Base-by-base conservation (phyloP, 2,329 filamentous ascomycete genomes). In the Apiospora hydei region DNA sequence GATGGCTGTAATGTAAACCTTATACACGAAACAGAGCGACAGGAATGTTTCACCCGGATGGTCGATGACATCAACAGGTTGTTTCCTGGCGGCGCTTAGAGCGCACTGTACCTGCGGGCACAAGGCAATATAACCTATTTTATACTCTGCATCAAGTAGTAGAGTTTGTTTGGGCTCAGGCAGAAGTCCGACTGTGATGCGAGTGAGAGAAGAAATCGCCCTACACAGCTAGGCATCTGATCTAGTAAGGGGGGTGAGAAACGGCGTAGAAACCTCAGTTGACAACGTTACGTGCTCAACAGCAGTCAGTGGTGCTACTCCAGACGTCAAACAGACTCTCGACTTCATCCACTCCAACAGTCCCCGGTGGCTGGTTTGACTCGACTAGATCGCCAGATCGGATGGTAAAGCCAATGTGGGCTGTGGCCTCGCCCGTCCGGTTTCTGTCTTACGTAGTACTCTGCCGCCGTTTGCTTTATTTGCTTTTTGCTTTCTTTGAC, bases 341-440 rank as follows among this genome's bases (percentile, higher is more conserved):
- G 51, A 34, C 24, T 18, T 46, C 44, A 46, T 16, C 44, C 16
- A 26, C 26, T 51, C 47, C 53, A 8, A 10, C 30, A 61, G 21
- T 64, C 57, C 57, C 57, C 57, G 34, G 57, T 13, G 34, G 21
- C 57, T 41, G 57, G 34, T 64, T 64, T 64, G 57, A 64, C 57
- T 64, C 57, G 57, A 64, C 21, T 5, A 41, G 57, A 64, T 64
- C 18, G 41, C 21, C 2, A 41, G 57, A 64, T 64, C 18, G 57
- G 57, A 64, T n/a, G 57, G 34, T n/a, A n/a, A 41, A 34, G 57
- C 34, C 57, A 41, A 13, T 18, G 18, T n/a, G 18, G 7, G 57
- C 2, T 41, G 34, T 13, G 57, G 30, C 18, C 57, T 34, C 34
- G 34, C 11, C 34, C 34, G 57, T 64, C 57, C 21, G 34, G 57